These are phyloP conservation scores for Closterium sp. DNA, from an alignment of 139 green algal genomes.

Conservation along the genomic window DNA sequence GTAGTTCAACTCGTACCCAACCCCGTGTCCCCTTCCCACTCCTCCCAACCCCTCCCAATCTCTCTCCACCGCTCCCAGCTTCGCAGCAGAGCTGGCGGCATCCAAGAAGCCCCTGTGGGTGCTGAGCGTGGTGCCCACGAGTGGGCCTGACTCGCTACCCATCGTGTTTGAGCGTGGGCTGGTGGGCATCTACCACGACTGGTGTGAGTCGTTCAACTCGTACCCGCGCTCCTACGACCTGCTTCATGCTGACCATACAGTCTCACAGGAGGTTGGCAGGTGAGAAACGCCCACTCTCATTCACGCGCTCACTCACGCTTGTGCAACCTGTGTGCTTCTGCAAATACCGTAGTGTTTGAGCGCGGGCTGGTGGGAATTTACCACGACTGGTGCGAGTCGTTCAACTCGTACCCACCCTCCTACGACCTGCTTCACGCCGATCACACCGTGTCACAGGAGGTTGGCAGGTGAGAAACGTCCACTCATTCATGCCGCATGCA, in stretches of 20 bases:
- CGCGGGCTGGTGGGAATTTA: conserved; percentile 31
- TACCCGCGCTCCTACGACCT: conserved; percentile 43
- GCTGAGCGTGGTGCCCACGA: conserved; percentile 41
- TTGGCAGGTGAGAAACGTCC: neutral
- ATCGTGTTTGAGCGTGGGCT: conserved; percentile 40
- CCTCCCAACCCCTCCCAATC: too few relatives aligned
- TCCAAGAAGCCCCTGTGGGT: conserved; percentile 19
- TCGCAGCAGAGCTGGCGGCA: neutral
- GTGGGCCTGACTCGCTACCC: conserved; percentile 19
- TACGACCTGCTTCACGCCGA: conserved; percentile 37
- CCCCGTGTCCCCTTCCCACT: too few relatives aligned
- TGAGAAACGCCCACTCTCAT: neutral
- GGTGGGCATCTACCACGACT: conserved; percentile 42
- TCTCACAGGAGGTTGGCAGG: conserved; percentile 11
- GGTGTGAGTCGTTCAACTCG: conserved; percentile 44
- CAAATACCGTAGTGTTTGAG: conserved; percentile 16
- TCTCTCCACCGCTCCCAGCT: too few relatives aligned
- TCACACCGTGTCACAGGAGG: conserved; percentile 13
- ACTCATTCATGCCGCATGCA: too few relatives aligned
- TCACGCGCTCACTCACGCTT: too few relatives aligned
- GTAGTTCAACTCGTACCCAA: too few relatives aligned
- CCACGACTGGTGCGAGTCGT: conserved; percentile 44
- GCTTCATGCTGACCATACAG: conserved; percentile 19
- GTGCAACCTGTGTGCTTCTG: too few relatives aligned
- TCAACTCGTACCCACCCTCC: conserved; percentile 38